Conservation (phyloP, 2,329 filamentous ascomycete genomes). For the Fusarium sp. region DNA sequence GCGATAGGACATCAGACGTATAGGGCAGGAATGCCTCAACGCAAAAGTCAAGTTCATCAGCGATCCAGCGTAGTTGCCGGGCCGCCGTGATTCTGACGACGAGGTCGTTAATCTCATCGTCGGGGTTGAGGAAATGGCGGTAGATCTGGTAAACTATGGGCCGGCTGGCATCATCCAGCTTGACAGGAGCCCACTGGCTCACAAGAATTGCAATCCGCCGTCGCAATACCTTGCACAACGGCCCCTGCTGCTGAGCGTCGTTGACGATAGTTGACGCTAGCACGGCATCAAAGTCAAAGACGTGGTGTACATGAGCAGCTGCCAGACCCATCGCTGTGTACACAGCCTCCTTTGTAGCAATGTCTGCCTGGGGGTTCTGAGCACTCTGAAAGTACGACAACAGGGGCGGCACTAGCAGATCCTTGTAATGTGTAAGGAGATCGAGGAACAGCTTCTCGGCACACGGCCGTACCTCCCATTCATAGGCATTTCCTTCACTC, state of each 20-base stretch:
- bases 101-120: constrained; percentile 82
- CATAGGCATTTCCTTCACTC: constrained; percentile 82
- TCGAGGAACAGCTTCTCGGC: constrained; percentile 94
- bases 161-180: constrained; percentile 71
- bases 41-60: constrained; percentile 85
- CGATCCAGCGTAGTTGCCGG: constrained; percentile 78
- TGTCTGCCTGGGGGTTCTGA: constrained; percentile 68
- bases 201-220: constrained; percentile 88
- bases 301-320: constrained; percentile 73
- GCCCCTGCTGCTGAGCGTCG: constrained; percentile 73
- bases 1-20: constrained; percentile 73
- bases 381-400: constrained; percentile 83
- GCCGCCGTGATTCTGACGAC: constrained; percentile 93
- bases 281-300: constrained; percentile 84
- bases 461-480: constrained; percentile 91
- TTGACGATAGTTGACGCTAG: constrained; percentile 75
- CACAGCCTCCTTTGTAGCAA: constrained; percentile 89
- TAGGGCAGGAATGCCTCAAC: constrained; percentile 78
- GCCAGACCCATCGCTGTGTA: constrained; percentile 92
- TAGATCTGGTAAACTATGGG: constrained; percentile 87
- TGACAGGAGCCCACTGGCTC: constrained; percentile 86
- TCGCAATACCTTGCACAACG: constrained; percentile 79
- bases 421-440: constrained; percentile 86
- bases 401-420: constrained; percentile 78
- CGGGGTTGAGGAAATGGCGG: constrained; percentile 79